Percentiles rank a stretch among this genome's conserved stretches.
Evolutionary conservation across 2,329 filamentous ascomycete species (phyloP).

Genomic region (Domatiomyces globalis): DNA sequence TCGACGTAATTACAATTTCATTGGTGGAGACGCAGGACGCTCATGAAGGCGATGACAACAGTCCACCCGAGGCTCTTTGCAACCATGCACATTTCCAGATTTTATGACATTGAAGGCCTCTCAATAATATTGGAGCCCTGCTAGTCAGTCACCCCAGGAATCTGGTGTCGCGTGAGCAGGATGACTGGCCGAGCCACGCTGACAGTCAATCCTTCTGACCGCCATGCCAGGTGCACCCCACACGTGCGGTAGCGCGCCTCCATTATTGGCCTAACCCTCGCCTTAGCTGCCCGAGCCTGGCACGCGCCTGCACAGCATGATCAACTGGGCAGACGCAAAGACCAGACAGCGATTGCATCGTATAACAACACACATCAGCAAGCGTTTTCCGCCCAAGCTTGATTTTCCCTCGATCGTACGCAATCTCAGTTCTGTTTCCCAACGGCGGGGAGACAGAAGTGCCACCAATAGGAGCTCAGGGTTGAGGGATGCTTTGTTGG

Average conservation of each 20-base stretch:
- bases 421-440: background rate
- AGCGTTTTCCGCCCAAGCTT: background rate
- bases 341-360: background rate
- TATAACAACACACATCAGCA: background rate
- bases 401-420: background rate
- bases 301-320: background rate
- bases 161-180: background rate
- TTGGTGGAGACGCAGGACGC: conserved; percentile 3
- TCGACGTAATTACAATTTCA: conserved; percentile 16
- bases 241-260: background rate
- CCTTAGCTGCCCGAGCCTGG: background rate
- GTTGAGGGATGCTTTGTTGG: too few relatives aligned
- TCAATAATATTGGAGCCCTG: background rate
- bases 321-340: background rate
- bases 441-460: background rate
- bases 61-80: background rate
- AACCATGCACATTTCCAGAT: too few relatives aligned
- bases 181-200: background rate
- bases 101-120: too few relatives aligned
- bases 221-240: background rate
- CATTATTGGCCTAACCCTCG: background rate
- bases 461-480: background rate
- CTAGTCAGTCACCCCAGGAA: background rate
- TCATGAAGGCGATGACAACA: background rate
- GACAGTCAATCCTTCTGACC: background rate